Evolutionary conservation across 495 filamentous ascomycete species (phyloP).

Genomic region (Evernia prunastri): DNA sequence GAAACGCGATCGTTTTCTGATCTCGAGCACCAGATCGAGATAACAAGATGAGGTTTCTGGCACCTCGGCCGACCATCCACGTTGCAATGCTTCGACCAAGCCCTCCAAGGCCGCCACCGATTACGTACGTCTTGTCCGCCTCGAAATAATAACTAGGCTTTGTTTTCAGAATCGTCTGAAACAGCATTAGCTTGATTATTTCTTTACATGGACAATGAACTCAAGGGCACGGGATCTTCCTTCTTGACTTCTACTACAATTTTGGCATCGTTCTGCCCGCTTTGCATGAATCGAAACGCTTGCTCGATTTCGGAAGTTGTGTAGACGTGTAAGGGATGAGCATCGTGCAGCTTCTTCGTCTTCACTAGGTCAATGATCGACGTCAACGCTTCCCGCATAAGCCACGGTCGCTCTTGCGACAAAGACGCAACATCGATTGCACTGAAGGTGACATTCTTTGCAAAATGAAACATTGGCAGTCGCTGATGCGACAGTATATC

Average conservation of each 20-base stretch:
- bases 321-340: conserved; percentile 10
- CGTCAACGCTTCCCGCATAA: conserved; percentile 3
- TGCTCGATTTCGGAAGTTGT: conserved; percentile 33
- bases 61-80: conserved; percentile 30
- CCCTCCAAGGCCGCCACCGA: conserved; percentile 34
- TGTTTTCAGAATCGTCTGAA: too few relatives aligned
- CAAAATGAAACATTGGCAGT: conserved; percentile 11
- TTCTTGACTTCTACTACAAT: conserved; percentile 14
- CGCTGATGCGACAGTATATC: conserved; percentile 32
- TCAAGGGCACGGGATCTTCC: conserved; percentile 14
- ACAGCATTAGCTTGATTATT: not conserved
- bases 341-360: not conserved
- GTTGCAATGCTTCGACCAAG: conserved; percentile 26
- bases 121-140: conserved; percentile 26
- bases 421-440: conserved; percentile 10
- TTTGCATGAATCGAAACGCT: conserved; percentile 43
- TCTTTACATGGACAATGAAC: not conserved
- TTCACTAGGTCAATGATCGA: not conserved
- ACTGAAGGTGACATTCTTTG: conserved; percentile 27
- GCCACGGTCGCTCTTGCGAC: not conserved
- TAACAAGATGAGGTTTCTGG: conserved; percentile 29
- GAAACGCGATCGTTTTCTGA: conserved; percentile 5
- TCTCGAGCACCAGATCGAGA: conserved; percentile 25
- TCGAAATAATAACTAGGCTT: conserved; percentile 20
- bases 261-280: conserved; percentile 16